These are phyloP conservation scores for Kwoniella mangroviensis DNA, from an alignment of 768 basidiomycete genomes.

Conservation along the genomic window DNA sequence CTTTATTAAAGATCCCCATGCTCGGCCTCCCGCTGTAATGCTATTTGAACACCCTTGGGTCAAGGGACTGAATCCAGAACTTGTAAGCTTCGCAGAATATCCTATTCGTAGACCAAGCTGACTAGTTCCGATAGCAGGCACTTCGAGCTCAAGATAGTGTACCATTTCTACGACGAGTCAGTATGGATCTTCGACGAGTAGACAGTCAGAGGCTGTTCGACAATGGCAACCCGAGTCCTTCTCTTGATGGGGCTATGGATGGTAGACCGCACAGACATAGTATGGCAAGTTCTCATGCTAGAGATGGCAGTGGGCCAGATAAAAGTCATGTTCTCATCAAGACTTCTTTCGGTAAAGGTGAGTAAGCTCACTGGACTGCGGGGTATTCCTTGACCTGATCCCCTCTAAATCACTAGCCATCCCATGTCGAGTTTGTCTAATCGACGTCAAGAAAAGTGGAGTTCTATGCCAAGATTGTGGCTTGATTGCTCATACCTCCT, in stretches of 20 bases:
- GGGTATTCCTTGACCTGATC: slow-evolving; percentile 3
- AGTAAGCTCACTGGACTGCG: slow-evolving; percentile 46
- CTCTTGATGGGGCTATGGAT: slow-evolving; percentile 8
- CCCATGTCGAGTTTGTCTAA: slow-evolving; percentile 80
- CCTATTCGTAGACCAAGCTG: not conserved
- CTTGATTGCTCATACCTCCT: slow-evolving; percentile 74
- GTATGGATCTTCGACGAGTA: slow-evolving; percentile 77
- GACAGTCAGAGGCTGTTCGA: slow-evolving; percentile 59
- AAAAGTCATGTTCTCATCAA: slow-evolving; percentile 81
- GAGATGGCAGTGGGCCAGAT: slow-evolving; percentile 51
- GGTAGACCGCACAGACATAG: slow-evolving; percentile 26
- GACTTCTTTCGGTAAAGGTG: slow-evolving; percentile 90
- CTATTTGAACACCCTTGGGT: slow-evolving; percentile 94
- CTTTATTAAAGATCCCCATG: slow-evolving; percentile 82
- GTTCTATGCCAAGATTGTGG: slow-evolving; percentile 88
- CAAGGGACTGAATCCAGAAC: slow-evolving; percentile 74
- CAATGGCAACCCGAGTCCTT: not conserved
- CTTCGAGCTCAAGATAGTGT: slow-evolving; percentile 91
- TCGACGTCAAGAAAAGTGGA: slow-evolving; percentile 79
- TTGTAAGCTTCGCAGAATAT: slow-evolving; percentile 62
- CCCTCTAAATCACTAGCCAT: slow-evolving; percentile 66
- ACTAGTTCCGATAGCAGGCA: slow-evolving; percentile 59
- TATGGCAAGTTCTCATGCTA: slow-evolving; percentile 60
- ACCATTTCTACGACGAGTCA: slow-evolving; percentile 90
- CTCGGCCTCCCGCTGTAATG: slow-evolving; percentile 79